phyloP scores from a whole-genome alignment of 2,329 filamentous ascomycete species.

The Myriosclerotinia curreyana region DNA sequence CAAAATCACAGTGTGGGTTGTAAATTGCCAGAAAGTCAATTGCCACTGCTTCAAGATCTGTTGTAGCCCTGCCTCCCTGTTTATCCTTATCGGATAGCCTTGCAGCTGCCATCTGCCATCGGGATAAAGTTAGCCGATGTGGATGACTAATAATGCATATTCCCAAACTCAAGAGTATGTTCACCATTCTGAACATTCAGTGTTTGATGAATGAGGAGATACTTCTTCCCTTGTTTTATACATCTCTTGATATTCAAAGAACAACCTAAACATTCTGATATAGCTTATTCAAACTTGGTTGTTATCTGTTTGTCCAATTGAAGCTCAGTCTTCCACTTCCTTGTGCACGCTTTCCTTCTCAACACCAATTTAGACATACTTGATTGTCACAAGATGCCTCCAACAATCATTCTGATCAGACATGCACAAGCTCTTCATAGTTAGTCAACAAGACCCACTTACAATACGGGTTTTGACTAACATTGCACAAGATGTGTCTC shows the following conservation, averaged over 20 bases:
- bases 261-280: background rate
- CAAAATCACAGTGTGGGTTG: background rate
- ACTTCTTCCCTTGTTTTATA: background rate
- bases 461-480: constrained; percentile 17
- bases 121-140: background rate
- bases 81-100: background rate
- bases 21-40: background rate
- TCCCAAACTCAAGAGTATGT: background rate
- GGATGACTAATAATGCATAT: constrained; percentile 2
- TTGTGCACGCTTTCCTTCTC: background rate
- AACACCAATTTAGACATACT: background rate
- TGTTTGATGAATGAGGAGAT: background rate
- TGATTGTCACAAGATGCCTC: constrained; percentile 40
- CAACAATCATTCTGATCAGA: constrained; percentile 44
- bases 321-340: background rate
- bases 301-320: background rate
- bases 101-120: background rate
- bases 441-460: constrained; percentile 31
- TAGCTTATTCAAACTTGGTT: background rate
- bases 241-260: background rate
- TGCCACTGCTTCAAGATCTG: constrained; percentile 24
- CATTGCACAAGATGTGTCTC: constrained; percentile 32
- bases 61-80: background rate
- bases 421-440: constrained; percentile 45
- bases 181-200: background rate